Conservation (phyloP, 768 basidiomycete genomes). For the Suillus tomentosus region DNA sequence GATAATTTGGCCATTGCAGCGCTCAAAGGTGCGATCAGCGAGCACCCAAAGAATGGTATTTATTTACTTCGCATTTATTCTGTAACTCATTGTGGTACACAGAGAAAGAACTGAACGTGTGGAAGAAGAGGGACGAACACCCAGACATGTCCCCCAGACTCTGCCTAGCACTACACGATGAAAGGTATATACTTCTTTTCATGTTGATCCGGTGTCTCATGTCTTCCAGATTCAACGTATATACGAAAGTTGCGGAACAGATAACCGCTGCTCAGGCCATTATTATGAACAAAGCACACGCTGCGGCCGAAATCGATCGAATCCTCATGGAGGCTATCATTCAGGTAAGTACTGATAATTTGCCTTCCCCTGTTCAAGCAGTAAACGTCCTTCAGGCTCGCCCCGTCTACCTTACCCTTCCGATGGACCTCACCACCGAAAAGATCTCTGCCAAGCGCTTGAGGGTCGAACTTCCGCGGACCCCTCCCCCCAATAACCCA, state of each 20-base stretch:
- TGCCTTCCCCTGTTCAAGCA: background rate
- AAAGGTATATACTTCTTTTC: slow-evolving; percentile 43
- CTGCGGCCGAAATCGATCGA: slow-evolving; percentile 75
- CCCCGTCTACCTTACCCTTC: slow-evolving; percentile 86
- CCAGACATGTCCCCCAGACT: no score
- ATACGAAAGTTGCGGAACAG: slow-evolving; percentile 70
- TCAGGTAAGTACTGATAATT: slow-evolving; percentile 34
- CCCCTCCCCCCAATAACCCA: slow-evolving; percentile 53
- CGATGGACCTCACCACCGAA: slow-evolving; percentile 75
- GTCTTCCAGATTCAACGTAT: slow-evolving; percentile 72
- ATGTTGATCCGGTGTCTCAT: slow-evolving; percentile 4
- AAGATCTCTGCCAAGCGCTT: slow-evolving; percentile 69
- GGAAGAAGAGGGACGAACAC: no score
- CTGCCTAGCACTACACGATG: no score
- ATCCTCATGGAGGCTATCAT: slow-evolving; percentile 71
- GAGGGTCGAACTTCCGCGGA: slow-evolving; percentile 53
- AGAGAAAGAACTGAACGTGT: no score
- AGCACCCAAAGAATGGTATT: no score
- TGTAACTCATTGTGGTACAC: no score
- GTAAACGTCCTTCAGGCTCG: slow-evolving; percentile 54
- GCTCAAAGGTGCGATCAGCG: no score
- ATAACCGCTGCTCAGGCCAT: slow-evolving; percentile 71
- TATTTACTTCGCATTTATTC: no score
- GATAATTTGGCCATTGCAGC: no score
- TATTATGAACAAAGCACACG: slow-evolving; percentile 53